Conservation (phyloP, 1,284 basidiomycete species). For the Papiliotrema laurentii region DNA sequence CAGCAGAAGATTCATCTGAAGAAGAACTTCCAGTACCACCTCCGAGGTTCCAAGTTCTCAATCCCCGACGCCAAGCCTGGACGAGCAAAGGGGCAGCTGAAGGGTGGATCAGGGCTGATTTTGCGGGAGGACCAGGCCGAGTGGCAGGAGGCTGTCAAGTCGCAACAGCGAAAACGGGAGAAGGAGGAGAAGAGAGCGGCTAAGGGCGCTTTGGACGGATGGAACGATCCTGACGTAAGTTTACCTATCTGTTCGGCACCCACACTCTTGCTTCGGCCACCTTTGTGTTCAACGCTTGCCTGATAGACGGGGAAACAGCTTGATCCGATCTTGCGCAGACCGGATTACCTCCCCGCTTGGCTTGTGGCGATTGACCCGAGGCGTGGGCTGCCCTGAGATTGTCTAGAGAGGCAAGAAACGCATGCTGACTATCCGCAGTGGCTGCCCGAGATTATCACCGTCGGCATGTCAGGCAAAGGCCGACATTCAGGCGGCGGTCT, state of each 20-base stretch:
- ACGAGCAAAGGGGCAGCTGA: constrained; percentile 75
- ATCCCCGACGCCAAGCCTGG: constrained; percentile 90
- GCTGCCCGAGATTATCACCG: constrained; percentile 78
- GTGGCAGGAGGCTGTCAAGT: constrained; percentile 75
- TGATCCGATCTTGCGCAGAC: too few relatives aligned
- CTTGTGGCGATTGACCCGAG: not conserved
- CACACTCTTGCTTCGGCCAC: too few relatives aligned
- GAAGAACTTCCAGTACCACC: constrained; percentile 88
- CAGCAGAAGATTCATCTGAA: constrained; percentile 75
- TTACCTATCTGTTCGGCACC: not conserved
- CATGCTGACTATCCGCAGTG: constrained; percentile 49
- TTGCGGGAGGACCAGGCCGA: constrained; percentile 85
- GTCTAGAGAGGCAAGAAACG: not conserved
- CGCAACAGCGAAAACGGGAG: constrained; percentile 63
- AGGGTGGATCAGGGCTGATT: constrained; percentile 63
- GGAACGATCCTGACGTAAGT: constrained; percentile 83
- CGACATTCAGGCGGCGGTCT: constrained; percentile 60
- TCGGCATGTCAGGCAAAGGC: constrained; percentile 69
- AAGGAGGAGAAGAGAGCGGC: constrained; percentile 74
- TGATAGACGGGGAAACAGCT: too few relatives aligned
- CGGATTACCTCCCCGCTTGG: too few relatives aligned
- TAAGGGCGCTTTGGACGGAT: constrained; percentile 61
- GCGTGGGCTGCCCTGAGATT: not conserved
- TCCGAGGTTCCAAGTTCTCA: constrained; percentile 87
- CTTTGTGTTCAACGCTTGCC: too few relatives aligned